These are phyloP conservation scores for Rhytidiadelphus loreus DNA, from an alignment of 225 moss, liverwort and hornwort genomes.

Conservation along the genomic window DNA sequence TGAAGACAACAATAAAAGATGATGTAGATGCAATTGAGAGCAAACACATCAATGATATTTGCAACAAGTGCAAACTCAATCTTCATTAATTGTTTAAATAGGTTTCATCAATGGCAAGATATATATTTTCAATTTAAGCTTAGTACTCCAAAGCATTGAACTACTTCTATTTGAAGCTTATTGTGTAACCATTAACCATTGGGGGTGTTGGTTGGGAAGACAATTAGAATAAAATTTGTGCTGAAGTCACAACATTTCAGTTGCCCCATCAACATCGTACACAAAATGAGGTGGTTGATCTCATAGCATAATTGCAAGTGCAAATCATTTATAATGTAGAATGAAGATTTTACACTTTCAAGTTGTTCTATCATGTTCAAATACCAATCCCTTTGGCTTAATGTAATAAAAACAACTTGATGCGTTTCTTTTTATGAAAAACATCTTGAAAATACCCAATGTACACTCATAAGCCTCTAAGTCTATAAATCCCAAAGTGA, in stretches of 20 bases:
- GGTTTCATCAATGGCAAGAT: not conserved
- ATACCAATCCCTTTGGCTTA: fast-evolving
- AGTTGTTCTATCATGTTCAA: not conserved
- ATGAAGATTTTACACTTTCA: not conserved
- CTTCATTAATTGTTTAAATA: too few relatives aligned
- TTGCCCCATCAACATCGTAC: not conserved
- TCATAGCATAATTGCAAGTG: too few relatives aligned
- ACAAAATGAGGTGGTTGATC: not conserved
- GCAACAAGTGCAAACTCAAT: too few relatives aligned
- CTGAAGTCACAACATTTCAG: not conserved
- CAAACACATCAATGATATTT: not conserved
- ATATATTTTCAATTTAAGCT: not conserved
- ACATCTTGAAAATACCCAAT: not conserved
- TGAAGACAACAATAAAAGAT: not conserved
- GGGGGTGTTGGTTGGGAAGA: fast-evolving
- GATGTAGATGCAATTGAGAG: not conserved
- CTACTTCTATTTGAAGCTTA: too few relatives aligned
- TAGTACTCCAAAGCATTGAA: fast-evolving
- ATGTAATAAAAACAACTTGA: too few relatives aligned
- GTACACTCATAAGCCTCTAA: not conserved
- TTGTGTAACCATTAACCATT: not conserved
- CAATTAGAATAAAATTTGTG: not conserved
- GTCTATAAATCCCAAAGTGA: not conserved
- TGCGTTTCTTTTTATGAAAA: not conserved
- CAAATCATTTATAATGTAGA: not conserved